Conservation (phyloP, 805 yeast species). For the Spathaspora gorwiae region DNA sequence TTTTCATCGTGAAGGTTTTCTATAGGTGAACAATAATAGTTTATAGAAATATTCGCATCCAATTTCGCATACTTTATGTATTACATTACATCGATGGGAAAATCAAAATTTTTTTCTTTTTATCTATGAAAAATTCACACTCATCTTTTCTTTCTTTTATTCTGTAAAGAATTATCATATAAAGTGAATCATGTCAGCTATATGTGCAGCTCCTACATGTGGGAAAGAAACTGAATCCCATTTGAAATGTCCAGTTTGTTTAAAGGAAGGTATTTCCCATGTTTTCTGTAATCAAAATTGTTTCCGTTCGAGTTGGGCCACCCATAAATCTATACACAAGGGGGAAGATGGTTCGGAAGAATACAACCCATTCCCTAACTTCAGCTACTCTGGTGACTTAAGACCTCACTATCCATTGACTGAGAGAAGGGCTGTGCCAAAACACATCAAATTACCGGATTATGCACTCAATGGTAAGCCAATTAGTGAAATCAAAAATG, state of each 20-base stretch:
- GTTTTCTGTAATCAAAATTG: conserved; percentile 82
- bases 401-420: conserved; percentile 80
- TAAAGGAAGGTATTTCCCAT: conserved; percentile 60
- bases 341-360: conserved; percentile 46
- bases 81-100: no score
- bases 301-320: conserved; percentile 65
- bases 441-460: conserved; percentile 70
- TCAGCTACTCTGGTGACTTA: conserved; percentile 66
- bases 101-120: no score
- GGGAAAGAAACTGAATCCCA: conserved; percentile 72
- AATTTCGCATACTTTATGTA: no score
- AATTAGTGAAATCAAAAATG: conserved; percentile 66
- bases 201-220: conserved; percentile 79
- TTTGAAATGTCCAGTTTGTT: conserved; percentile 87
- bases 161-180: no score
- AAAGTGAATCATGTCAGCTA: conserved; percentile 8
- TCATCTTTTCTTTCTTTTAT: no score
- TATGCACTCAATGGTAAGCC: conserved; percentile 82
- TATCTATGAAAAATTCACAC: no score
- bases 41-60: no score
- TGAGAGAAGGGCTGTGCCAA: conserved; percentile 68
- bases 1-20: no score
- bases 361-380: conserved; percentile 85
- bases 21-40: no score
- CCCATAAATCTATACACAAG: conserved; percentile 73